Percentiles rank a stretch among this genome's conserved stretches.
Conservation (phyloP, 1,284 basidiomycete genomes). For the Amylostereum chailletii region DNA sequence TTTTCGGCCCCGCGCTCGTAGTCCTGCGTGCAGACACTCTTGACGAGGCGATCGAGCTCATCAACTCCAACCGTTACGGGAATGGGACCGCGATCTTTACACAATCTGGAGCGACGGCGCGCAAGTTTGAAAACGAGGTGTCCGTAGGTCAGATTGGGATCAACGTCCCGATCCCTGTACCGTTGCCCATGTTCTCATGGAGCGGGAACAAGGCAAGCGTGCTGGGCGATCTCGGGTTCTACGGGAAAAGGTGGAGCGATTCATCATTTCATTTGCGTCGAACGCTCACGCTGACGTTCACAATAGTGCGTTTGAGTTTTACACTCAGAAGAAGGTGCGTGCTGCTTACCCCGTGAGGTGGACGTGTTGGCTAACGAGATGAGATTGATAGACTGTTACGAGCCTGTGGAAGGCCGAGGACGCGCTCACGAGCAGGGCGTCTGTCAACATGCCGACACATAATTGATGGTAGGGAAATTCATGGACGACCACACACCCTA, state of each 20-base stretch:
- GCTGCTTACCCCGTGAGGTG: too few species aligned
- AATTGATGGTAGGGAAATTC: slow-evolving; percentile 26
- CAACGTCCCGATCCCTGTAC: slow-evolving; percentile 90
- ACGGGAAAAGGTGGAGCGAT: slow-evolving; percentile 64
- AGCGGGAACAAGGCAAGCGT: slow-evolving; percentile 87
- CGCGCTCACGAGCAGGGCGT: slow-evolving; percentile 66
- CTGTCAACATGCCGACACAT: slow-evolving; percentile 80
- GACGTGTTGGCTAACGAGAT: too few species aligned
- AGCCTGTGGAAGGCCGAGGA: slow-evolving; percentile 80
- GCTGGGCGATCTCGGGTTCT: slow-evolving; percentile 85
- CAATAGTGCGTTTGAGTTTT: slow-evolving; percentile 76
- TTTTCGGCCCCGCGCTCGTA: slow-evolving; percentile 89
- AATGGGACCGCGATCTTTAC: slow-evolving; percentile 98
- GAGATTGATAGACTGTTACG: slow-evolving; percentile 56
- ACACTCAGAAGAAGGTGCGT: slow-evolving; percentile 78
- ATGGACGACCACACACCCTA: too few species aligned
- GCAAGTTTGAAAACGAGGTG: slow-evolving; percentile 86
- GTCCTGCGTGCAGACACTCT: slow-evolving; percentile 79
- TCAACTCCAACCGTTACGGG: slow-evolving; percentile 86
- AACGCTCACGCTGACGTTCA: slow-evolving; percentile 2
- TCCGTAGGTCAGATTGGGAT: slow-evolving; percentile 92
- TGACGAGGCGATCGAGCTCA: slow-evolving; percentile 85
- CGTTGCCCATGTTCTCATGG: slow-evolving; percentile 90
- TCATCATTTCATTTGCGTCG: neutral
- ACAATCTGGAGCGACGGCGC: slow-evolving; percentile 90